Conservation (phyloP, 768 basidiomycete species). For the Boletellus sp. region DNA sequence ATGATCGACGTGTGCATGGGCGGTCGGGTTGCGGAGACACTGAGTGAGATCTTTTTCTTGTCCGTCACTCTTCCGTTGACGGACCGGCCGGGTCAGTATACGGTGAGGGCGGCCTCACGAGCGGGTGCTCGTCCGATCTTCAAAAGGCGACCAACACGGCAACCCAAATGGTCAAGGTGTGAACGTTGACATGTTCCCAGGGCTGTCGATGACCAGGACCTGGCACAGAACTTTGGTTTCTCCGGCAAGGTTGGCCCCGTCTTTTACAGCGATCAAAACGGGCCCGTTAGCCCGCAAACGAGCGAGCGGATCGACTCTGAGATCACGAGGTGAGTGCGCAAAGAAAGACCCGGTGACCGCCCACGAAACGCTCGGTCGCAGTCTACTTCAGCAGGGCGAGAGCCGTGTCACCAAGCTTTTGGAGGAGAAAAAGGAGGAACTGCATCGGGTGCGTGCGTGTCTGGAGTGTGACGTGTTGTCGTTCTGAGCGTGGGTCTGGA, state of each 20-base stretch:
- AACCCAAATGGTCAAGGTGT: conserved; percentile 83
- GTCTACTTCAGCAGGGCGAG: conserved; percentile 69
- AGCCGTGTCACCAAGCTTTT: conserved; percentile 61
- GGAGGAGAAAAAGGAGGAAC: conserved; percentile 63
- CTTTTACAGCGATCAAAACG: conserved; percentile 70
- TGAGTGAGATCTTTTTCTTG: conserved; percentile 48
- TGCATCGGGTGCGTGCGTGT: conserved; percentile 57
- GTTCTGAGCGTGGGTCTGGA: not conserved
- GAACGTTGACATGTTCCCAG: conserved; percentile 15
- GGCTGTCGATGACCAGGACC: not conserved
- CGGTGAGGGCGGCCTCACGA: conserved; percentile 83
- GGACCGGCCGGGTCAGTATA: conserved; percentile 53
- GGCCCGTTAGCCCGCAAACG: conserved; percentile 67
- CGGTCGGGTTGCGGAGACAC: conserved; percentile 91
- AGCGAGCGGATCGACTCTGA: conserved; percentile 87
- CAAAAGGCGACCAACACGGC: conserved; percentile 76
- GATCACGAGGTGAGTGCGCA: conserved; percentile 62
- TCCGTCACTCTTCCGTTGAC: conserved; percentile 1
- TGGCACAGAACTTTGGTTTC: conserved; percentile 66
- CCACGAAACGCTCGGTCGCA: conserved; percentile 18
- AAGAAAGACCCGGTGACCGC: not conserved
- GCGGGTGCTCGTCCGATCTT: conserved; percentile 90
- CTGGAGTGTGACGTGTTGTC: not conserved
- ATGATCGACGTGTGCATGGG: conserved; percentile 91
- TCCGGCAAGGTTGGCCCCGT: conserved; percentile 80